phyloP scores from a whole-genome alignment of 2,329 filamentous ascomycete species.

The Exophiala xenobiotica region DNA sequence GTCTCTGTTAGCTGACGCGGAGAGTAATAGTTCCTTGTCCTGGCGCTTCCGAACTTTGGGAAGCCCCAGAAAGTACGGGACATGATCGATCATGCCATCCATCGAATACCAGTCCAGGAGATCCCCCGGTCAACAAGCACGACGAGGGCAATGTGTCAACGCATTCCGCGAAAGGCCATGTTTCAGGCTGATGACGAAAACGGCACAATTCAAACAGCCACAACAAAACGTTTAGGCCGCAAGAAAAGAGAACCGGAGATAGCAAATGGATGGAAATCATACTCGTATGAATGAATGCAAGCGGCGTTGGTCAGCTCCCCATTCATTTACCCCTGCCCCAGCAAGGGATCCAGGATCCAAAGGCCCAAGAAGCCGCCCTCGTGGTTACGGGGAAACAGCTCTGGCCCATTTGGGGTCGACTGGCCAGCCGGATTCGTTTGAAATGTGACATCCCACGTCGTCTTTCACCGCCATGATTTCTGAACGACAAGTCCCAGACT shows the following conservation, averaged over 20 bases:
- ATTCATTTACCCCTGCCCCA: neutral
- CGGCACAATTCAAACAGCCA: neutral
- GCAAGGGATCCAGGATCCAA: neutral
- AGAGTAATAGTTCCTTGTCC: no score
- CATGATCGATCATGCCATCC: constrained; percentile 6
- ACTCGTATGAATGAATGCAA: constrained; percentile 3
- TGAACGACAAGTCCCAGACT: constrained; percentile 12
- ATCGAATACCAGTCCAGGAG: constrained; percentile 4
- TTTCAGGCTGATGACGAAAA: constrained; percentile 4
- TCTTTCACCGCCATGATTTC: constrained; percentile 27
- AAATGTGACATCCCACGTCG: constrained; percentile 29
- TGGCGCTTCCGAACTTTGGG: neutral
- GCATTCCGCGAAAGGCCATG: constrained; percentile 17
- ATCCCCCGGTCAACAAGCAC: neutral
- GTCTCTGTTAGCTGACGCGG: neutral
- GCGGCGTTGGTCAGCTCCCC: neutral
- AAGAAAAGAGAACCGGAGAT: constrained; percentile 3
- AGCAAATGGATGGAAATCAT: constrained; percentile 16
- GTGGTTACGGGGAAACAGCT: constrained; percentile 25
- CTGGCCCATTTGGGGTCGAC: constrained; percentile 15
- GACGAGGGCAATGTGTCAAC: constrained; percentile 1
- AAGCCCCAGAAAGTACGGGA: neutral
- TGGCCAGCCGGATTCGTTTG: constrained; percentile 22
- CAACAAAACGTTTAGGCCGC: constrained; percentile 1
- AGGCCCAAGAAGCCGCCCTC: constrained; percentile 9